These are phyloP conservation scores for Toxicodendron radicans DNA, from an alignment of 345 rosid species.

Conservation along the genomic window DNA sequence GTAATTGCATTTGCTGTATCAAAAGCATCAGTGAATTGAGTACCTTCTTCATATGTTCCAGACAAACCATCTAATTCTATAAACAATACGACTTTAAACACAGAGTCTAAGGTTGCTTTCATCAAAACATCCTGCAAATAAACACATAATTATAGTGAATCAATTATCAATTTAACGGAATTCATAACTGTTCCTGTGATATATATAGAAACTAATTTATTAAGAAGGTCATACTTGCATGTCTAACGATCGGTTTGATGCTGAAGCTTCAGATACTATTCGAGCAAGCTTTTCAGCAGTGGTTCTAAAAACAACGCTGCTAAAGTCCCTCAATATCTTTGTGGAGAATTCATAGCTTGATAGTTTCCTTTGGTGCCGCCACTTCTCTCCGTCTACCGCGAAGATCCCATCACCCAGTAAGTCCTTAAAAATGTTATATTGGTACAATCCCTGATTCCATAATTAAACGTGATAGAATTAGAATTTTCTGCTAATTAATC, in stretches of 20 bases:
- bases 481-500: no score
- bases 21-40: conserved; percentile 16
- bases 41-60: conserved; percentile 19
- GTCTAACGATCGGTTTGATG: conserved; percentile 22
- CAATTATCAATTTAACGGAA: background rate
- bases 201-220: background rate
- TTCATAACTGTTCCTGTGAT: background rate
- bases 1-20: conserved; percentile 23
- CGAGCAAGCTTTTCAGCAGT: conserved; percentile 31
- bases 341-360: conserved; percentile 42
- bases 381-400: conserved; percentile 43
- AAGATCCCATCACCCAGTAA: conserved; percentile 38
- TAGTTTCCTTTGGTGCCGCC: conserved; percentile 40
- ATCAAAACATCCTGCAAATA: conserved; percentile 26
- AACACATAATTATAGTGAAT: background rate
- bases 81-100: conserved; percentile 28
- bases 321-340: conserved; percentile 30
- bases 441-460: conserved; percentile 13
- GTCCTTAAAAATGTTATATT: conserved; percentile 15
- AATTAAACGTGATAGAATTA: no score
- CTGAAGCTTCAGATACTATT: conserved; percentile 23
- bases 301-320: conserved; percentile 26
- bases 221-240: conserved; percentile 20
- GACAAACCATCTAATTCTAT: conserved; percentile 26
- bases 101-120: conserved; percentile 28